Evolutionary conservation across 306 rosid species (phyloP).

Genomic region (Sicyos edulis): DNA sequence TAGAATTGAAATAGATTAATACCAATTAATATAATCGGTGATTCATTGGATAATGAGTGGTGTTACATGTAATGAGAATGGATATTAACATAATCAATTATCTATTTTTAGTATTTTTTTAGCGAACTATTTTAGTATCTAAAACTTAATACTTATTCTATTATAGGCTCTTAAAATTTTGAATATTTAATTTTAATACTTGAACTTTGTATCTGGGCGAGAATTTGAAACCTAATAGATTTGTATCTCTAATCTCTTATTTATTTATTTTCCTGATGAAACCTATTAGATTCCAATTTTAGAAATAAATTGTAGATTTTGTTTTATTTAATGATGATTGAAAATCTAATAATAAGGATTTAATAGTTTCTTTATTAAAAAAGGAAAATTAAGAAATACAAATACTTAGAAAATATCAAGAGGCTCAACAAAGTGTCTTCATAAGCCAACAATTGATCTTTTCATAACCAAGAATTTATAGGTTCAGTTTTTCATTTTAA

Average conservation of each 20-base stretch:
- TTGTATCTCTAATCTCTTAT: not conserved
- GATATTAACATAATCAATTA: too few relatives aligned
- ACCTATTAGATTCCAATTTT: not conserved
- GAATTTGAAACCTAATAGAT: not conserved
- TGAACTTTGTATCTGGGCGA: not conserved
- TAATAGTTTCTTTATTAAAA: too few relatives aligned
- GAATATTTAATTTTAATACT: not conserved
- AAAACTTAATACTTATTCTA: not conserved
- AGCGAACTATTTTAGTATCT: not conserved
- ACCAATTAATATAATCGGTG: too few relatives aligned
- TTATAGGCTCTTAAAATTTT: not conserved
- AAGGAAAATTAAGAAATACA: too few relatives aligned
- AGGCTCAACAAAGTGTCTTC: too few relatives aligned
- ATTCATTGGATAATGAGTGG: too few relatives aligned
- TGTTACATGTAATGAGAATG: not conserved
- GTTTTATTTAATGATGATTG: not conserved
- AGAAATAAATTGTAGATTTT: not conserved
- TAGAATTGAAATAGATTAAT: too few relatives aligned
- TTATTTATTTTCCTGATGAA: not conserved
- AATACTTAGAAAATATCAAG: too few relatives aligned
- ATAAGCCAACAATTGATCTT: too few relatives aligned
- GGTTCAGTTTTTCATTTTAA: too few relatives aligned
- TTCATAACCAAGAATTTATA: too few relatives aligned
- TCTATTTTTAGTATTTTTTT: not conserved
- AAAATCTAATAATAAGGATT: too few relatives aligned